These are phyloP conservation scores for Boletellus deceptivus DNA, from an alignment of 1,284 basidiomycete species.

Conservation along the genomic window DNA sequence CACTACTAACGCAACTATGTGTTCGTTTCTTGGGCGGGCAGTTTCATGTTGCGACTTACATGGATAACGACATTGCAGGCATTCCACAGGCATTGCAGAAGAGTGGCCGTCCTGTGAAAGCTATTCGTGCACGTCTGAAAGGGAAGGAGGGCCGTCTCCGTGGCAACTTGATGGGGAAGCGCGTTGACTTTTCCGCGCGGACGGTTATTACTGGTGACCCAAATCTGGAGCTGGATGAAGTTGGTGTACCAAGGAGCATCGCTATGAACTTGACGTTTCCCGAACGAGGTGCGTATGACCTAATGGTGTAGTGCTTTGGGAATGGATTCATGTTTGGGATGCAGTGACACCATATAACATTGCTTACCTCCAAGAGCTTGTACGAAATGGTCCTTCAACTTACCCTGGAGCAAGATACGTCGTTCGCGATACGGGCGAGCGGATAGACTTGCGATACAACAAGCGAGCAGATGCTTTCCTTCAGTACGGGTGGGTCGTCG, in stretches of 20 bases:
- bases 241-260: conserved; percentile 96
- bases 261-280: conserved; percentile 98
- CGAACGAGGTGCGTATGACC: conserved; percentile 71
- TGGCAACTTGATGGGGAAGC: conserved; percentile 99
- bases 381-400: conserved; percentile 93
- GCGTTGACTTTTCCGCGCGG: conserved; percentile 98
- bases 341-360: conserved; percentile 98
- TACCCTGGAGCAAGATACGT: conserved; percentile 98
- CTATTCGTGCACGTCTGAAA: conserved; percentile 96
- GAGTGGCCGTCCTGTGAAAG: conserved; percentile 96
- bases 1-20: conserved; percentile 5
- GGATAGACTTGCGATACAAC: conserved; percentile 96
- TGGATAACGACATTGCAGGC: conserved; percentile 99
- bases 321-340: conserved; percentile 1
- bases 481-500: conserved; percentile 99
- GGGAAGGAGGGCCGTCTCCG: conserved; percentile 98
- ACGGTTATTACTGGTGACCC: conserved; percentile 99
- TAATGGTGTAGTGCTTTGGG: not conserved
- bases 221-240: conserved; percentile 94
- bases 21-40: conserved; percentile 28
- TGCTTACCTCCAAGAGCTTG: conserved; percentile 89
- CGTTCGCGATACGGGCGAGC: conserved; percentile 96
- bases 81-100: conserved; percentile 98
- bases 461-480: conserved; percentile 97
- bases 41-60: conserved; percentile 99